These are phyloP conservation scores for Luffa acutangula DNA, from an alignment of 306 rosid species.

Conservation along the genomic window DNA sequence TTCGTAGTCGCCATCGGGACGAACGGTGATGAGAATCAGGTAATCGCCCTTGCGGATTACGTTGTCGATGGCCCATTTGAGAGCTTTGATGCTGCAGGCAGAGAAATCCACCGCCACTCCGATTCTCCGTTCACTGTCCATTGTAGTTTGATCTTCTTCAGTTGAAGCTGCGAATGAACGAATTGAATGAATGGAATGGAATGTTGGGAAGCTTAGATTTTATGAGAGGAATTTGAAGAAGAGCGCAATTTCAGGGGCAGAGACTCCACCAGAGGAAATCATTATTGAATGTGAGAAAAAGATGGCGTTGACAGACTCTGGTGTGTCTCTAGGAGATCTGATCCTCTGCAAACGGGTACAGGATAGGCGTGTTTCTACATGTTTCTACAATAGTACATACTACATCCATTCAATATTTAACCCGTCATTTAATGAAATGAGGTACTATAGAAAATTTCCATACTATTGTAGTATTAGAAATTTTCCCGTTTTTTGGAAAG, in stretches of 20 bases:
- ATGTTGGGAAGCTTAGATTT: neutral
- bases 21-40: slow-evolving; percentile 44
- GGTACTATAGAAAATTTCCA: no score
- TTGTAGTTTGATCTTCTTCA: no score
- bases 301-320: neutral
- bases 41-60: slow-evolving; percentile 53
- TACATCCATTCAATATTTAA: no score
- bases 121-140: slow-evolving; percentile 34
- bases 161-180: neutral
- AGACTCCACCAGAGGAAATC: neutral
- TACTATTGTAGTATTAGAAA: no score
- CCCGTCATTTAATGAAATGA: no score
- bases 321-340: neutral
- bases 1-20: slow-evolving; percentile 38
- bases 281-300: neutral
- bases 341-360: neutral
- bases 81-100: slow-evolving; percentile 52
- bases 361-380: neutral
- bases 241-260: slow-evolving; percentile 16
- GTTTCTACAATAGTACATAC: no score
- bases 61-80: slow-evolving; percentile 74
- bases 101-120: slow-evolving; percentile 96
- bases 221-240: neutral
- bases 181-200: neutral
- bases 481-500: no score